Evolutionary conservation across 106 monocot species (phyloP), one percentile per base, ranked within the genome.

Genomic region (Acanthochlamys bracteata): DNA sequence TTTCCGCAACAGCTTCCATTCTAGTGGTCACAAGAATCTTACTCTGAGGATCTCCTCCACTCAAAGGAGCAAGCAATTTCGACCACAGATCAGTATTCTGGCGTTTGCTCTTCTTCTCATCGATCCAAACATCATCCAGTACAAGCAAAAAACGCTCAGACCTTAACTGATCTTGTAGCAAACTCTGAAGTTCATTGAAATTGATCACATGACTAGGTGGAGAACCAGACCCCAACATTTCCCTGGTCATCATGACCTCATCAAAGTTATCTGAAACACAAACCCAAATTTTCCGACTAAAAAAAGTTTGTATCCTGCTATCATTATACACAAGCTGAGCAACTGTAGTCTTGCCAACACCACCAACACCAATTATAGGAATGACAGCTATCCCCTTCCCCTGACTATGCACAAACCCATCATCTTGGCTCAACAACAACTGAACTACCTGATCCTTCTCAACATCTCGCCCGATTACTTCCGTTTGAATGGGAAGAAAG

Each of bases 61-160:
- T 46, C 22, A 74, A 45, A 25, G 69, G 70, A 27, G 19, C 53
- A 12, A 69, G 16, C 7, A 79, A 33, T 12, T 45, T 49, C 0
- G 60, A 20, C 74, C 79, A 79, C 7, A 15, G 0, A 2, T 65
- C 13, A 3, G 24, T 41, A 11, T n/a, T 0, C 20, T 4, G 21
- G 4, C 15, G 8, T 58, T 6, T 58, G 8, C 57, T 58, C 25
- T 10, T 21, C 13, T 2, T 10, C 17, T 19, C 43, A n/a, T 68
- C 27, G 20, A 20, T 25, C 69, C 73, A 79, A 20, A 79, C 24
- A 53, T 79, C 69, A 53, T 79, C 80, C 16, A 80, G 47, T 0
- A 80, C 67, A 19, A 80, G 64, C 4, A 81, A 14, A 20, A 72
- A 53, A 0, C 42, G 70, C 27, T 65, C 23, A 3, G 56, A 54